These are phyloP conservation scores for Dendrocalamus latiflorus DNA, from an alignment of 202 grass and related monocot species.

Conservation along the genomic window DNA sequence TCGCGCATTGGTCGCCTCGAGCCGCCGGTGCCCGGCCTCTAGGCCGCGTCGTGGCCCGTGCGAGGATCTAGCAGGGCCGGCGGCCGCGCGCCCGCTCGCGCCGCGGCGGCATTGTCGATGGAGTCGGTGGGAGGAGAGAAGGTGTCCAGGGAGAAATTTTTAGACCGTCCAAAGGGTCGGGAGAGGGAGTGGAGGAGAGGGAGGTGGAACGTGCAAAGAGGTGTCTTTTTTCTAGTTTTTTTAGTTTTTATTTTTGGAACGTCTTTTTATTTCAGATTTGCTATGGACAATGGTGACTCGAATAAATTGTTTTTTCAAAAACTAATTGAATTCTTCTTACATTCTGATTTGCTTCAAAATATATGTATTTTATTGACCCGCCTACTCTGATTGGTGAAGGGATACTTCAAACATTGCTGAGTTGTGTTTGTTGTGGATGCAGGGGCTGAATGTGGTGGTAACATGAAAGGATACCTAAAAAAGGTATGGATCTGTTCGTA, in stretches of 20 bases:
- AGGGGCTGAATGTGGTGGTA: too few species aligned
- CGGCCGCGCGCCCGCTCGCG: constrained; percentile 35
- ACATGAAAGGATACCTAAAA: too few species aligned
- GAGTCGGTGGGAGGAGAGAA: constrained; percentile 32
- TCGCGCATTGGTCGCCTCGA: constrained; percentile 57
- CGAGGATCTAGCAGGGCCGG: constrained; percentile 41
- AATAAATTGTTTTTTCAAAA: too few species aligned
- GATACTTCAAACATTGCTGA: too few species aligned
- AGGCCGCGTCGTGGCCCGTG: neutral
- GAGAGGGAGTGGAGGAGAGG: constrained; percentile 17
- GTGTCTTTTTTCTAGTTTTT: neutral
- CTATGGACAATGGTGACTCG: too few species aligned
- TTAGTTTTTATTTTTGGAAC: neutral
- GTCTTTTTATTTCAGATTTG: too few species aligned
- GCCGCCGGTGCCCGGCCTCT: neutral
- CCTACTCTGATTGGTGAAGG: too few species aligned
- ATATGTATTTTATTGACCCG: too few species aligned
- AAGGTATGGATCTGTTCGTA: too few species aligned
- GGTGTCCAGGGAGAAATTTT: constrained; percentile 12
- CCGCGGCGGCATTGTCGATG: constrained; percentile 44
- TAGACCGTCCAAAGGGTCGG: neutral
- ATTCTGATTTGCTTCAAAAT: too few species aligned
- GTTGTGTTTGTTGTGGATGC: too few species aligned
- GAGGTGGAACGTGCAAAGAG: constrained; percentile 38
- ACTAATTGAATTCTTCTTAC: too few species aligned